phyloP scores from a whole-genome alignment of 768 basidiomycete genomes.

The Imleria badia region DNA sequence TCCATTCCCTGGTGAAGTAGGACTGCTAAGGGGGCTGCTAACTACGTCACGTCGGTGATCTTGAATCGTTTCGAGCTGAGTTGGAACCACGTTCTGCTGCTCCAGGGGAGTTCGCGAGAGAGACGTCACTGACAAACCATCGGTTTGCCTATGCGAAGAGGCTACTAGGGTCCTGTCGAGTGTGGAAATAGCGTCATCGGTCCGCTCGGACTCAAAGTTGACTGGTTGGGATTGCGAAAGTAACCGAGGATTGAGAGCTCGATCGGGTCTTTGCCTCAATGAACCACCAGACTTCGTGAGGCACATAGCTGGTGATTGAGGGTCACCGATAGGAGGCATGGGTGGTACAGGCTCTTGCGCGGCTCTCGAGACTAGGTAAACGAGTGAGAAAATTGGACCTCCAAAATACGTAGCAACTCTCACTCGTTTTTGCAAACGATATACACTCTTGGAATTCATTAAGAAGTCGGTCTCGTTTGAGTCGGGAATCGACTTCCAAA shows the following conservation, averaged over 20 bases:
- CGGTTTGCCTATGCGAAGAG: constrained; percentile 5
- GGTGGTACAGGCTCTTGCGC: constrained; percentile 70
- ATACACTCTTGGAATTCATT: constrained; percentile 81
- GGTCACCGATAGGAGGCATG: constrained; percentile 47
- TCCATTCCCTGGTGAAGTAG: constrained; percentile 5
- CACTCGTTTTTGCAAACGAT: constrained; percentile 73
- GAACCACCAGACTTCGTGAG: background rate
- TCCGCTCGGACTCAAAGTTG: background rate
- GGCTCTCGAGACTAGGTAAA: constrained; percentile 49
- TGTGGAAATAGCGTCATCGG: background rate
- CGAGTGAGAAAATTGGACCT: constrained; percentile 3
- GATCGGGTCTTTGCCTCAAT: constrained; percentile 20
- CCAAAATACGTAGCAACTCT: constrained; percentile 28
- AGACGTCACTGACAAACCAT: background rate
- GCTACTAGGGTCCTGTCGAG: background rate
- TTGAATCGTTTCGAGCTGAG: constrained; percentile 4
- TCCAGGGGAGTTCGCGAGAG: constrained; percentile 4
- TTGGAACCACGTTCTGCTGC: constrained; percentile 1
- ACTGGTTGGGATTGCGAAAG: constrained; percentile 2
- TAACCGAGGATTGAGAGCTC: constrained; percentile 20
- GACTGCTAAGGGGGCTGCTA: background rate
- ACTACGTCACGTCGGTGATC: constrained; percentile 2
- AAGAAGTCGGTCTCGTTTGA: constrained; percentile 61
- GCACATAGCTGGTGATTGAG: constrained; percentile 23
- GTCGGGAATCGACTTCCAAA: constrained; percentile 58